Conservation (phyloP, 1,284 basidiomycete genomes). For the Leccinum pachyderme region DNA sequence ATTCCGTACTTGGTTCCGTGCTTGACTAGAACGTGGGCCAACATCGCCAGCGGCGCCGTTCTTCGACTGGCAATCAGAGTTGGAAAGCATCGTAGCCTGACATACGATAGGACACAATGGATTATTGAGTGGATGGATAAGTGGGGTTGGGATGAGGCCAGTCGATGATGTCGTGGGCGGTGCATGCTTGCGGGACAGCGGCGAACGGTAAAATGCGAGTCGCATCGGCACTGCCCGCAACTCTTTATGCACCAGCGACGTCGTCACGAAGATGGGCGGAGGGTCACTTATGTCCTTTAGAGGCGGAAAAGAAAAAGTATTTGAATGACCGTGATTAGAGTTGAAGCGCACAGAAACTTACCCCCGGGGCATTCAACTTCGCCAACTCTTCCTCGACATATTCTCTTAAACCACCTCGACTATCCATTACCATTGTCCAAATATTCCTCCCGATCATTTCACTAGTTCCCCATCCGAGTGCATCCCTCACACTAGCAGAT, state of each 20-base stretch:
- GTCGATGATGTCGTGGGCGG: conserved; percentile 3
- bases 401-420: conserved; percentile 11
- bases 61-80: conserved; percentile 3
- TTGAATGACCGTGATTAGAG: background rate
- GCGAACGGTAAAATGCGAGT: conserved; percentile 30
- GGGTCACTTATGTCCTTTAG: conserved; percentile 13
- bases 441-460: conserved; percentile 71
- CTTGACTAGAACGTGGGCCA: background rate
- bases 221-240: conserved; percentile 20
- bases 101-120: conserved; percentile 30
- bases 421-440: conserved; percentile 45
- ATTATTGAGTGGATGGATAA: conserved; percentile 20
- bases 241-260: conserved; percentile 26
- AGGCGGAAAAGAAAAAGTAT: background rate
- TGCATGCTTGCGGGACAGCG: conserved; percentile 6
- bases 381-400: conserved; percentile 25
- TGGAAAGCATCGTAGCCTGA: conserved; percentile 29
- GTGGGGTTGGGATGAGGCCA: background rate
- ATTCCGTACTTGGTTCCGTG: background rate
- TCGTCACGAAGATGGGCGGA: conserved; percentile 21
- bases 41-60: background rate
- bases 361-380: conserved; percentile 16
- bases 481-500: conserved; percentile 47
- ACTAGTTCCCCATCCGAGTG: conserved; percentile 66
- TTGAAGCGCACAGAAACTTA: conserved; percentile 10